Conservation (phyloP, 2,329 filamentous ascomycete genomes). For the Alternaria triticimaculans region DNA sequence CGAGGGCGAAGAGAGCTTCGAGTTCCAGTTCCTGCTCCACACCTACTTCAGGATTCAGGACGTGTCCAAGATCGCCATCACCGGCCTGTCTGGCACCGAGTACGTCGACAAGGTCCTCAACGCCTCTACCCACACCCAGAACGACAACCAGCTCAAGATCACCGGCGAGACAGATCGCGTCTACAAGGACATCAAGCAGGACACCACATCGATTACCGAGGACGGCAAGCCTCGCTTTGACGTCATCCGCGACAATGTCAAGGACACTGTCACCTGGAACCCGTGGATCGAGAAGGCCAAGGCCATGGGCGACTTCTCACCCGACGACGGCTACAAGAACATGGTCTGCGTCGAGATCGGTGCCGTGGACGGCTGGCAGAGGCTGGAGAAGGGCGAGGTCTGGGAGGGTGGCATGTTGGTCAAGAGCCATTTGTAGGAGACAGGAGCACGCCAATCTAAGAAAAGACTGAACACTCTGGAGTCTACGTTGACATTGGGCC, state of each 20-base stretch:
- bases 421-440: slow-evolving; percentile 48
- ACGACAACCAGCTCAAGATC: slow-evolving; percentile 70
- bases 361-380: slow-evolving; percentile 80
- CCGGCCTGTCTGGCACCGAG: slow-evolving; percentile 75
- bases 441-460: not conserved
- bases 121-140: slow-evolving; percentile 67
- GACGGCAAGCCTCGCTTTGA: slow-evolving; percentile 70
- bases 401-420: slow-evolving; percentile 70
- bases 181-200: slow-evolving; percentile 71
- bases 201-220: slow-evolving; percentile 69
- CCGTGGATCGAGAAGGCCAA: slow-evolving; percentile 88
- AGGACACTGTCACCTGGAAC: slow-evolving; percentile 95
- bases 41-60: slow-evolving; percentile 89
- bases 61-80: slow-evolving; percentile 74
- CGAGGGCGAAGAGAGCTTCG: slow-evolving; percentile 80
- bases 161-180: slow-evolving; percentile 84
- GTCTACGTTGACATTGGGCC: not conserved
- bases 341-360: slow-evolving; percentile 97
- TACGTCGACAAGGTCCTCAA: slow-evolving; percentile 86
- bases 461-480: not conserved
- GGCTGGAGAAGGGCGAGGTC: slow-evolving; percentile 77
- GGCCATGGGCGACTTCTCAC: slow-evolving; percentile 83
- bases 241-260: slow-evolving; percentile 82
- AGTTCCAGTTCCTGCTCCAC: slow-evolving; percentile 91
- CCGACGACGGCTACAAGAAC: slow-evolving; percentile 86